Evolutionary conservation across 345 rosid genomes (phyloP).

Genomic region (Zanthoxylum bungeanum): DNA sequence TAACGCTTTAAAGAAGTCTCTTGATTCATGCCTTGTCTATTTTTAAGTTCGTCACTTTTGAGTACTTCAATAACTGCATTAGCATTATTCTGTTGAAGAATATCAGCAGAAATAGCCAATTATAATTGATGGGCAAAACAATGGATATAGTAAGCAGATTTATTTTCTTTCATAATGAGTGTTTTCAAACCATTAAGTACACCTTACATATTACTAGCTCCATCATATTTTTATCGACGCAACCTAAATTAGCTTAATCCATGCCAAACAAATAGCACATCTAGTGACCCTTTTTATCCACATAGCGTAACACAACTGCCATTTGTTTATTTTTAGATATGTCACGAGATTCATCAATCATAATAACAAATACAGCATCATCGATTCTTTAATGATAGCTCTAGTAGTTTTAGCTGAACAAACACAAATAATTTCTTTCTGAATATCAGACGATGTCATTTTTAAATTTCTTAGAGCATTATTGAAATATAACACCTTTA

Average conservation of each 20-base stretch:
- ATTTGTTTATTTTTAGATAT: too few species aligned
- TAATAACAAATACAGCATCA: too few species aligned
- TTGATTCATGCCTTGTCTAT: not conserved
- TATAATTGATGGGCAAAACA: not conserved
- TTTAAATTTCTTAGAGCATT: too few species aligned
- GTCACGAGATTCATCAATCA: too few species aligned
- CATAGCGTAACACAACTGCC: too few species aligned
- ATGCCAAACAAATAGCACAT: not conserved
- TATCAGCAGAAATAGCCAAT: not conserved
- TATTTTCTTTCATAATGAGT: not conserved
- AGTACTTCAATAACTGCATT: not conserved
- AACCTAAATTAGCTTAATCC: slow-evolving; percentile 11
- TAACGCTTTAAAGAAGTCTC: not conserved
- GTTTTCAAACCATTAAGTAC: not conserved
- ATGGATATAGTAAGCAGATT: not conserved
- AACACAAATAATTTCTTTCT: too few species aligned
- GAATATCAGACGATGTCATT: too few species aligned
- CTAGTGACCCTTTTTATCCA: not conserved
- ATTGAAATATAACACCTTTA: too few species aligned
- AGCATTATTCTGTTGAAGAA: not conserved
- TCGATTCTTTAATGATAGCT: too few species aligned
- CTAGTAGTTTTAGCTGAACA: too few species aligned
- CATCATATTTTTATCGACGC: slow-evolving; percentile 14
- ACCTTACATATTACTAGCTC: slow-evolving; percentile 4
- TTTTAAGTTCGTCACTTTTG: not conserved